Percentiles rank a stretch among this genome's conserved stretches.
Evolutionary conservation across 805 yeast genomes (phyloP).

Genomic region (Geotrichum ghanense): DNA sequence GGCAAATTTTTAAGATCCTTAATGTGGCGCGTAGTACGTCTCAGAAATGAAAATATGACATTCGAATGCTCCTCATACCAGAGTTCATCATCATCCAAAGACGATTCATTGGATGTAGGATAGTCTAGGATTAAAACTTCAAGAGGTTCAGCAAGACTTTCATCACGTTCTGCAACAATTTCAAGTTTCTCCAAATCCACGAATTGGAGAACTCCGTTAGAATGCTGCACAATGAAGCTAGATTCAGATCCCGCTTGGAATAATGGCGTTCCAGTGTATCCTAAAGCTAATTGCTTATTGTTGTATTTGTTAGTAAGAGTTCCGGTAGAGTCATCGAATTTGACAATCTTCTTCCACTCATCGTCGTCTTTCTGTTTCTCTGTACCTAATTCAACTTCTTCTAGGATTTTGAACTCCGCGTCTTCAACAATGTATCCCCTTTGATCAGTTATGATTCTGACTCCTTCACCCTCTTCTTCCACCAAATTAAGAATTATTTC

Average conservation of each 20-base stretch:
- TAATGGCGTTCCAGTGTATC: neutral
- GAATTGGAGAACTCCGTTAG: constrained; percentile 1
- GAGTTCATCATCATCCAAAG: constrained; percentile 18
- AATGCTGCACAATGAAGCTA: neutral
- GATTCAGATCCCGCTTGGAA: neutral
- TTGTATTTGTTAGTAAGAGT: neutral
- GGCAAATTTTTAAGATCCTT: constrained; percentile 13
- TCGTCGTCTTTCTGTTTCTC: neutral
- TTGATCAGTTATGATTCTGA: neutral
- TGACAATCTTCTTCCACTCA: neutral
- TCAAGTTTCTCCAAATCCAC: constrained; percentile 2
- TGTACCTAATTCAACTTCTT: neutral
- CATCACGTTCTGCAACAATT: constrained; percentile 19
- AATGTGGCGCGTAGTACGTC: constrained; percentile 19
- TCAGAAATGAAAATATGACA: constrained; percentile 18
- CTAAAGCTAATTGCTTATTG: neutral
- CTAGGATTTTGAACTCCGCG: neutral
- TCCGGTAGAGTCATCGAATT: neutral
- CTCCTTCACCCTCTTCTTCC: neutral
- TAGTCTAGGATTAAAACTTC: constrained; percentile 20
- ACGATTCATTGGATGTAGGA: constrained; percentile 13
- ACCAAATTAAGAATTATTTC: neutral
- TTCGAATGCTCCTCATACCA: constrained; percentile 19
- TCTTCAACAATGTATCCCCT: neutral
- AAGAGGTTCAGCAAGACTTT: constrained; percentile 18